phyloP scores from a whole-genome alignment of 2,329 filamentous ascomycete genomes.

The Emmonsiellopsis sp. region DNA sequence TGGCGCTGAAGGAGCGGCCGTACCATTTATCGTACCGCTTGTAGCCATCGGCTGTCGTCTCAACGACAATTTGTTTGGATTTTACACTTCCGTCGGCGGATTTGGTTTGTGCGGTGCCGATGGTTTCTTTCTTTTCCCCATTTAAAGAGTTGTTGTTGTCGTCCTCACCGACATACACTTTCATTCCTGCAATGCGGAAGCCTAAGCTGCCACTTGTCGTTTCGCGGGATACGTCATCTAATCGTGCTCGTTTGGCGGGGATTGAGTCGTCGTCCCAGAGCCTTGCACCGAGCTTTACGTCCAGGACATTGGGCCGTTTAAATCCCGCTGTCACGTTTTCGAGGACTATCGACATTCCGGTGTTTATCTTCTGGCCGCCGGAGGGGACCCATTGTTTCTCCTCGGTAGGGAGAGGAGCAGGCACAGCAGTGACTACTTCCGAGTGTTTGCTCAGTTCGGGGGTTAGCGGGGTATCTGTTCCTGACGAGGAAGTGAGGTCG shows the following conservation, averaged over 20 bases:
- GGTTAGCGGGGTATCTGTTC: conserved; percentile 11
- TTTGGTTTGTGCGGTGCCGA: conserved; percentile 34
- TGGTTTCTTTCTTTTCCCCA: conserved; percentile 22
- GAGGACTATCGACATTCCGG: conserved; percentile 71
- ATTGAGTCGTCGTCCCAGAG: conserved; percentile 71
- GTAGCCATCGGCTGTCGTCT: conserved; percentile 39
- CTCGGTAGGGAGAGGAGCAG: conserved; percentile 14
- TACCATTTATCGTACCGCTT: conserved; percentile 59
- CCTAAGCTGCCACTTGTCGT: conserved; percentile 54
- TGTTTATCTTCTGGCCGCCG: conserved; percentile 58
- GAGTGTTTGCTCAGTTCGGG: conserved; percentile 15
- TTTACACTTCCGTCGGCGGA: conserved; percentile 44
- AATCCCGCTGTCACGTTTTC: conserved; percentile 78
- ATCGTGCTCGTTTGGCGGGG: conserved; percentile 47
- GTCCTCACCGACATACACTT: conserved; percentile 42
- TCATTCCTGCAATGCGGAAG: conserved; percentile 59
- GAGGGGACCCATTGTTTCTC: conserved; percentile 38
- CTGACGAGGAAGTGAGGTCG: conserved; percentile 12
- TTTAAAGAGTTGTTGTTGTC: conserved; percentile 6
- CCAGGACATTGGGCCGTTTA: conserved; percentile 76
- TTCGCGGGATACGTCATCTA: conserved; percentile 50
- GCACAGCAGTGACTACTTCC: conserved; percentile 17
- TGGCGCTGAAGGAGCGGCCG: conserved; percentile 48
- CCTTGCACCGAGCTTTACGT: conserved; percentile 80
- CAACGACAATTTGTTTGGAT: conserved; percentile 31